A percentile compares a stretch with the other conserved stretches of the same genome.
Conservation (phyloP, 352 stramenopile species). For the Phytophthora tubulina region DNA sequence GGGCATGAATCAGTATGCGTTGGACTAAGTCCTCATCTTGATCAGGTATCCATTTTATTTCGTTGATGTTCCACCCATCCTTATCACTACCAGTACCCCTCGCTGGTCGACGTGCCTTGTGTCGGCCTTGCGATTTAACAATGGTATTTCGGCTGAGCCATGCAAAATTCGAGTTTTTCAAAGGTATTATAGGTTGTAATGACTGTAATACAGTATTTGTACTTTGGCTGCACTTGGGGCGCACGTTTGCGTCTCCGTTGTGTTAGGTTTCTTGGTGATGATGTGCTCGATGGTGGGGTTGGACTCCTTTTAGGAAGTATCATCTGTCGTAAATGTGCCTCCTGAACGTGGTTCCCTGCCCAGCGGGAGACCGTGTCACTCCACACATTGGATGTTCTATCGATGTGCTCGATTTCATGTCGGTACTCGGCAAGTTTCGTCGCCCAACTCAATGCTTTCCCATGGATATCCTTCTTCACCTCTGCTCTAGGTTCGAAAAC, state of each 20-base stretch:
- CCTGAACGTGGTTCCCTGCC: not conserved
- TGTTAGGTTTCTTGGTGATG: not conserved
- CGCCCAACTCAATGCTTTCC: not conserved
- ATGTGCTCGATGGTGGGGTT: not conserved
- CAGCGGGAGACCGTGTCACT: not conserved
- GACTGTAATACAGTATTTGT: not conserved
- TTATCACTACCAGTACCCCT: not conserved
- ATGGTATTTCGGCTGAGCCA: constrained; percentile 3
- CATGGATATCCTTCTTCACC: not conserved
- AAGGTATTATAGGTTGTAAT: not conserved
- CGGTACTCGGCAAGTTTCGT: not conserved
- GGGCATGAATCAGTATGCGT: constrained; percentile 2
- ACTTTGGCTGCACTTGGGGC: not conserved
- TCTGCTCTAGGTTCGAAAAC: not conserved
- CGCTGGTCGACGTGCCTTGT: not conserved
- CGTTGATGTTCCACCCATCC: constrained; percentile 1
- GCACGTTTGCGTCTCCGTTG: not conserved
- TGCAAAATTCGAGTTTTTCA: constrained; percentile 10
- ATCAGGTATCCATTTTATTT: constrained; percentile 9
- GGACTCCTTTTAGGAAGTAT: not conserved
- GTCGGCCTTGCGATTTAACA: not conserved
- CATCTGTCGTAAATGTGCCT: not conserved
- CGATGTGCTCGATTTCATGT: constrained; percentile 2
- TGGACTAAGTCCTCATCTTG: constrained; percentile 1
- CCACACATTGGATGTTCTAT: not conserved